Percentiles rank a stretch among this genome's conserved stretches.
Evolutionary conservation across 805 yeast genomes (phyloP).

Genomic region (Nakazawaea ambrosiae): DNA sequence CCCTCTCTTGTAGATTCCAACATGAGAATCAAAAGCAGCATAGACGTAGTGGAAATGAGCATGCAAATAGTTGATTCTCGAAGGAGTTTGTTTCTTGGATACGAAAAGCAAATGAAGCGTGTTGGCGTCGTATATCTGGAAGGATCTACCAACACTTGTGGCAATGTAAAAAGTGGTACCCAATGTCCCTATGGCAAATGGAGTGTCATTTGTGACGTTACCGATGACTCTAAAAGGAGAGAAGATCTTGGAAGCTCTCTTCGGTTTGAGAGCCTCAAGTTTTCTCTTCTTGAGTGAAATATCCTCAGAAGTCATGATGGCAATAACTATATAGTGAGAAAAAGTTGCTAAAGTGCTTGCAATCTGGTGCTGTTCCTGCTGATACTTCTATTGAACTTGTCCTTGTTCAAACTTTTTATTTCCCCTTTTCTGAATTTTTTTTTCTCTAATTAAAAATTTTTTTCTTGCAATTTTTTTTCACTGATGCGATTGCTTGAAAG

Average conservation of each 20-base stretch:
- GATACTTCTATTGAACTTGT: too few relatives aligned
- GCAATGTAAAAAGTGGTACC: conserved; percentile 85
- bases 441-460: too few relatives aligned
- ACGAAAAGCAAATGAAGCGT: conserved; percentile 81
- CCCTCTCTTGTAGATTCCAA: conserved; percentile 84
- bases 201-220: conserved; percentile 77
- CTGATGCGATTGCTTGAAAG: too few relatives aligned
- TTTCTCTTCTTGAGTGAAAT: conserved; percentile 12
- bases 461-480: too few relatives aligned
- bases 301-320: too few relatives aligned
- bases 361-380: conserved; percentile 22
- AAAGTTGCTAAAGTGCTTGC: conserved; percentile 15
- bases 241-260: conserved; percentile 50
- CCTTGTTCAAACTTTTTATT: too few relatives aligned
- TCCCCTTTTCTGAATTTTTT: too few relatives aligned
- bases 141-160: conserved; percentile 82
- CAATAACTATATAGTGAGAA: too few relatives aligned
- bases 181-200: conserved; percentile 82
- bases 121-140: conserved; percentile 91
- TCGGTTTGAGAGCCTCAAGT: conserved; percentile 7
- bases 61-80: conserved; percentile 61
- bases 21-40: conserved; percentile 62
- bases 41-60: conserved; percentile 82
- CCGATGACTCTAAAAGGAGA: conserved; percentile 87
- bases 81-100: conserved; percentile 68